Evolutionary conservation across 2,329 filamentous ascomycete genomes (phyloP).

Genomic region (Botryotinia globosa): DNA sequence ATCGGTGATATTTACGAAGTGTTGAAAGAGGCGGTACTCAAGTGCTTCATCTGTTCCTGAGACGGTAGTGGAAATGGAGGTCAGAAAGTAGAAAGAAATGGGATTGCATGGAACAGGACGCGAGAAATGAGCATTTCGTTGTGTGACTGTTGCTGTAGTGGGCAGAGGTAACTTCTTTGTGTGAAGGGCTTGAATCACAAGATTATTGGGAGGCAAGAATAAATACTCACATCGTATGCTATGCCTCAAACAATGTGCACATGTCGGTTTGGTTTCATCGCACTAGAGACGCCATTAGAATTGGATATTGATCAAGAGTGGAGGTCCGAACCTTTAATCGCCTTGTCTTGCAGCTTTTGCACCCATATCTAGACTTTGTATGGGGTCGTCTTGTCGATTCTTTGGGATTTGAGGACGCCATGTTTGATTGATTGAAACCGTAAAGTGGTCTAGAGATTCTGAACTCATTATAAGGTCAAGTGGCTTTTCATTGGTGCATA

Average conservation of each 20-base stretch:
- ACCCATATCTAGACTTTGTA: conserved; percentile 16
- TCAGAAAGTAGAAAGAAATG: background rate
- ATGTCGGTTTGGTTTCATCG: conserved; percentile 12
- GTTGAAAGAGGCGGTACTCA: conserved; percentile 10
- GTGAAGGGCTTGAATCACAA: background rate
- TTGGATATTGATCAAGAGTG: background rate
- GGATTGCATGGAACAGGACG: background rate
- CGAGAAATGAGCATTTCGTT: background rate
- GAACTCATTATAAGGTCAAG: background rate
- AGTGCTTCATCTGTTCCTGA: background rate
- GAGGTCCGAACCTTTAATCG: background rate
- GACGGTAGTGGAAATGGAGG: background rate
- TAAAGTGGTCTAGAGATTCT: background rate
- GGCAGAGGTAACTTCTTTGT: background rate
- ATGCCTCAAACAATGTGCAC: background rate
- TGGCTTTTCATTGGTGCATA: background rate
- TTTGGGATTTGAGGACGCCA: background rate
- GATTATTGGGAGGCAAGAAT: background rate
- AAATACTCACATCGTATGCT: background rate
- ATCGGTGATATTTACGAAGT: background rate
- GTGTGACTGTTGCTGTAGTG: background rate
- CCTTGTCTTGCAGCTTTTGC: conserved; percentile 16
- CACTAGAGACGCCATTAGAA: background rate
- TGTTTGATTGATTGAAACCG: background rate
- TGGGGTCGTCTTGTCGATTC: background rate